Evolutionary conservation across 805 yeast genomes (phyloP).

Genomic region (Hyphopichia homilentoma): DNA sequence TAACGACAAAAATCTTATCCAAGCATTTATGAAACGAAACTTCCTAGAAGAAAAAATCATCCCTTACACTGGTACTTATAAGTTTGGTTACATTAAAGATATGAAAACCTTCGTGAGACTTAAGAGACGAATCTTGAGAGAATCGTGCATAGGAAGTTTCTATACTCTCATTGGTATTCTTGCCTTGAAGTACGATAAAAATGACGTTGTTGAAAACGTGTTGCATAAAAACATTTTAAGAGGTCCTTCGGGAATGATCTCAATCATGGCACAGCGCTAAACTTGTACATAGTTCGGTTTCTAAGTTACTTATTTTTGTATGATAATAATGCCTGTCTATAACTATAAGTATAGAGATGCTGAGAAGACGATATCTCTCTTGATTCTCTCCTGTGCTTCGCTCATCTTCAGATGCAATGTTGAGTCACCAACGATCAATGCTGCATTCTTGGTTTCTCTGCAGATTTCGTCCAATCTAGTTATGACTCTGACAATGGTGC

Average conservation of each 20-base stretch:
- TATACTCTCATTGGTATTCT: conserved; percentile 36
- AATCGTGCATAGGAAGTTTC: conserved; percentile 32
- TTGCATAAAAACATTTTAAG: conserved; percentile 20
- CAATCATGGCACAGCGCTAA: too few species aligned
- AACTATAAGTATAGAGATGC: conserved; percentile 82
- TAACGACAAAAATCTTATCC: conserved; percentile 15
- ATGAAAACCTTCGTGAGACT: too few species aligned
- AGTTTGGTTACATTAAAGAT: conserved; percentile 13
- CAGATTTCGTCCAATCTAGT: conserved; percentile 93
- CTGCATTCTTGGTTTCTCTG: conserved; percentile 90
- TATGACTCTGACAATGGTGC: conserved; percentile 93
- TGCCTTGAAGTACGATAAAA: conserved; percentile 23
- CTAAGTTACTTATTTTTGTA: too few species aligned
- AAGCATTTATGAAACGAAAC: conserved; percentile 29
- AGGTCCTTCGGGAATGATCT: conserved; percentile 28
- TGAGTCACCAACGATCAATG: conserved; percentile 91
- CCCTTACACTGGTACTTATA: conserved; percentile 29
- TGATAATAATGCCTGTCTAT: too few species aligned
- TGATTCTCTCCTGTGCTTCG: conserved; percentile 89
- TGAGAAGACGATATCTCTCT: conserved; percentile 95
- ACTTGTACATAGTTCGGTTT: too few species aligned
- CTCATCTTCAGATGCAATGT: conserved; percentile 85
- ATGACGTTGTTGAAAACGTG: conserved; percentile 15
- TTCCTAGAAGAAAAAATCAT: conserved; percentile 22
- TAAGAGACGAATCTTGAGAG: too few species aligned